Evolutionary conservation across 306 rosid genomes (phyloP).

Genomic region (Casuarina cunninghamiana): DNA sequence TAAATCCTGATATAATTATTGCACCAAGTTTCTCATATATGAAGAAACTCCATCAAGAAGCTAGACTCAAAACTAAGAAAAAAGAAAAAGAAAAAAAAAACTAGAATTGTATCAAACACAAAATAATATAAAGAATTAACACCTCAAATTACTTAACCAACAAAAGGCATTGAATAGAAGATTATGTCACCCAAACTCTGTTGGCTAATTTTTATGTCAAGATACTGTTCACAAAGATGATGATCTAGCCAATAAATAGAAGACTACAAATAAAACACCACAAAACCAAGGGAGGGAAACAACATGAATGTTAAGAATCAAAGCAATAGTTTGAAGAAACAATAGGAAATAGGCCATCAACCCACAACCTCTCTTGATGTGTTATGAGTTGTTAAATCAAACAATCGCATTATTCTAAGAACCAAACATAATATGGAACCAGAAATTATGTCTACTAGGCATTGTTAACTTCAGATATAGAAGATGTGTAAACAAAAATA

Average conservation of each 20-base stretch:
- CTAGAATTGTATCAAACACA: neutral
- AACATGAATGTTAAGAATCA: neutral
- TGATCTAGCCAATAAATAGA: neutral
- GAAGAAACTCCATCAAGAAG: neutral
- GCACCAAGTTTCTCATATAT: neutral
- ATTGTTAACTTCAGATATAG: slow-evolving; percentile 10
- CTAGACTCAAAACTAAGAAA: neutral
- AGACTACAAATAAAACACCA: neutral
- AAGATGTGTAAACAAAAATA: neutral
- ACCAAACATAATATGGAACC: slow-evolving; percentile 14
- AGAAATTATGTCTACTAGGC: slow-evolving; percentile 13
- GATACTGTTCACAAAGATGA: neutral
- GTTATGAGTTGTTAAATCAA: slow-evolving; percentile 5
- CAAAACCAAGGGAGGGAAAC: neutral
- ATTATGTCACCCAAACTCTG: neutral
- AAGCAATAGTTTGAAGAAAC: neutral
- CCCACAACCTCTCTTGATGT: slow-evolving; percentile 1
- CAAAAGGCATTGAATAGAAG: neutral
- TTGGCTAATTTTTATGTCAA: neutral
- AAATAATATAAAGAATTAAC: neutral
- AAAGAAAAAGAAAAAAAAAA: neutral
- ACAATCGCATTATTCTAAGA: slow-evolving; percentile 5
- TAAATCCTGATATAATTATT: too few relatives aligned
- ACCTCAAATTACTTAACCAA: neutral
- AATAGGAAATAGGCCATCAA: neutral